Evolutionary conservation across 768 basidiomycete genomes (phyloP).

Genomic region (Cantharellus anzutake): DNA sequence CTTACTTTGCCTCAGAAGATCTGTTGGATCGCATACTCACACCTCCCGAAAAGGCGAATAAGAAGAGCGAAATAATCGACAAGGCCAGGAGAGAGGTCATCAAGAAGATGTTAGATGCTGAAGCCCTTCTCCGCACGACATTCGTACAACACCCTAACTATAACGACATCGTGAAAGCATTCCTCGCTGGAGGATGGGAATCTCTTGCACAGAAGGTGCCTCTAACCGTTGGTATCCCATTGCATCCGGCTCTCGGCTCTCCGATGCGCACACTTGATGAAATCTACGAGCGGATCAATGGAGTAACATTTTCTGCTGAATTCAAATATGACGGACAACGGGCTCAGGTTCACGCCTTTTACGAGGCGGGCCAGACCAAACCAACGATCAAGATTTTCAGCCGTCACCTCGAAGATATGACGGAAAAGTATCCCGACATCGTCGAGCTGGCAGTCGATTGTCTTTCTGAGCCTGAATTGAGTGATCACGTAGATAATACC

Average conservation of each 20-base stretch:
- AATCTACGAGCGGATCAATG: slow-evolving; percentile 52
- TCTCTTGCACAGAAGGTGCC: slow-evolving; percentile 39
- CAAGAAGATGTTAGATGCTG: slow-evolving; percentile 33
- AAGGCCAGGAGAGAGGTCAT: slow-evolving; percentile 14
- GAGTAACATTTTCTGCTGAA: slow-evolving; percentile 60
- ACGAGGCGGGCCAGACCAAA: neutral
- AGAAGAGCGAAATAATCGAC: slow-evolving; percentile 14
- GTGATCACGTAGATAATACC: neutral
- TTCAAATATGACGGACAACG: slow-evolving; percentile 85
- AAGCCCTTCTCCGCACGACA: slow-evolving; percentile 44
- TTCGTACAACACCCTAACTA: slow-evolving; percentile 68
- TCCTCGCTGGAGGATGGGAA: slow-evolving; percentile 41
- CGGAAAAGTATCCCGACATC: slow-evolving; percentile 82
- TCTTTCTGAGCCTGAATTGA: neutral
- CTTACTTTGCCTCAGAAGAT: slow-evolving; percentile 7
- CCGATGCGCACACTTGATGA: slow-evolving; percentile 71
- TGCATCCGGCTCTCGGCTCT: slow-evolving; percentile 74
- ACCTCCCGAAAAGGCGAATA: slow-evolving; percentile 13
- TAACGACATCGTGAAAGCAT: slow-evolving; percentile 41
- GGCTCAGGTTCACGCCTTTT: slow-evolving; percentile 52
- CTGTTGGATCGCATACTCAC: slow-evolving; percentile 12
- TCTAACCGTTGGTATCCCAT: slow-evolving; percentile 57
- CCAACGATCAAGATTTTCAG: slow-evolving; percentile 50
- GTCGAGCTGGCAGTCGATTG: slow-evolving; percentile 26
- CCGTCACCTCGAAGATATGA: slow-evolving; percentile 85